Evolutionary conservation across 345 rosid species (phyloP), one percentile per base, ranked within the genome.

Genomic region (Rhodamnia rubescens): DNA sequence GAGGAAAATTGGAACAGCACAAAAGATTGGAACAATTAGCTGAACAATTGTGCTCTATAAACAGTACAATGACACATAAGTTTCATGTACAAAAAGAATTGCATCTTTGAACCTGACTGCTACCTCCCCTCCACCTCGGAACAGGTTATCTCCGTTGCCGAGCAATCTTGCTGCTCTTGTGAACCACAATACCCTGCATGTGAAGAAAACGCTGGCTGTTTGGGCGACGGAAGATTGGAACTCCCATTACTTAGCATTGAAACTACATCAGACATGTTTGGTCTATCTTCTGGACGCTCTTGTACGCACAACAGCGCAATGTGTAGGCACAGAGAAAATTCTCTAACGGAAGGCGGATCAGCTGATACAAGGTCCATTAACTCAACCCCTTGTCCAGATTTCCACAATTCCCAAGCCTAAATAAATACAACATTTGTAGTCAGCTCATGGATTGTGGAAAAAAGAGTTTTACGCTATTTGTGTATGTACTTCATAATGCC

Each of bases 391-490:
- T 3, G 53, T 12, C 49, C 80, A 84, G 69, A 27, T 47, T 47
- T 59, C 78, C 81, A 84, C 80, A 49, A 57, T 56, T 84, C 85
- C 85, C 85, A 84, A 55, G 80, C 85, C 81, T 84, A 59, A 5
- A 12, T 11, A 21, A 36, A 36, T 36, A 50, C 26, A 13, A 36
- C 54, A 36, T 52, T 55, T 44, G 12, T 29, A 3, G 47, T 83
- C n/a, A 53, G 57, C 18, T 47, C n/a, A 27, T 4, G 49, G 36
- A 52, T 51, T 21, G 24, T 54, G 64, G 7, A 27, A 3, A 1
- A 83, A 10, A 18, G 2, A 83, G 24, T 9, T 54, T 8, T 5
- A 21, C 10, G 59, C 42, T 69, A 32, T 18, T 69, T 27, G 4
- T 29, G 36, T 1, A 29, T 54, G 42, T 8, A 7, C 8, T 83